Evolutionary conservation across 495 filamentous ascomycete species (phyloP).

Genomic region (Xeromyces bisporus): DNA sequence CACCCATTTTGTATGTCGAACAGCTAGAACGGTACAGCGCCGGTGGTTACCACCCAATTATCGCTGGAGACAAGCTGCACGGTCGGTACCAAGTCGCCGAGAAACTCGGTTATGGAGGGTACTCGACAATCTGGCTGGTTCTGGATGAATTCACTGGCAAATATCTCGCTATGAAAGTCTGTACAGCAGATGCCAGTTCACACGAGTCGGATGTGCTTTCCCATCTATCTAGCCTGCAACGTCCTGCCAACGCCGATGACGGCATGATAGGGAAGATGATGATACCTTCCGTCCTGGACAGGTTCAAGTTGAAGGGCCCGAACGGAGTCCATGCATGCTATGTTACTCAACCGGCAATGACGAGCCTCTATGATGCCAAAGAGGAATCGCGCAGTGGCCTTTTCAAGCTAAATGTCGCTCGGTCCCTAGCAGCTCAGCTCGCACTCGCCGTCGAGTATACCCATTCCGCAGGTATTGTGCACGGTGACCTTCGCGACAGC

Average conservation of each 20-base stretch:
- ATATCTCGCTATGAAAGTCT: constrained; percentile 10
- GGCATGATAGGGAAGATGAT: constrained; percentile 3
- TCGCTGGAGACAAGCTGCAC: constrained; percentile 17
- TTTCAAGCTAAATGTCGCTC: constrained; percentile 10
- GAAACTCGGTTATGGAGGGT: constrained; percentile 27
- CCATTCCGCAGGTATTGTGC: constrained; percentile 14
- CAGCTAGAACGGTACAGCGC: constrained; percentile 16
- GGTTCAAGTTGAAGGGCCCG: constrained; percentile 17
- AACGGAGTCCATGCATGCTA: constrained; percentile 29
- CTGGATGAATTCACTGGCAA: constrained; percentile 8
- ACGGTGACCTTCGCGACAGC: constrained; percentile 14
- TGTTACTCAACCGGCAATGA: constrained; percentile 15
- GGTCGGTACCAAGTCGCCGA: constrained; percentile 21
- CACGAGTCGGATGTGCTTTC: constrained; percentile 4
- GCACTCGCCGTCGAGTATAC: constrained; percentile 13
- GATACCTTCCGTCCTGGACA: constrained; percentile 18
- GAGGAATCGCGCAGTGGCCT: constrained; percentile 10
- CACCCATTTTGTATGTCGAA: too few relatives aligned
- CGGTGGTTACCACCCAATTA: constrained; percentile 27
- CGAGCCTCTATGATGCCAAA: constrained; percentile 12
- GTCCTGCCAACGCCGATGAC: not conserved
- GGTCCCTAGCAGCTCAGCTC: constrained; percentile 14
- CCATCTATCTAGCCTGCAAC: too few relatives aligned
- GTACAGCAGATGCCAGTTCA: constrained; percentile 8
- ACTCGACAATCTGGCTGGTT: constrained; percentile 30